Percentiles rank a stretch among this genome's conserved stretches.
Evolutionary conservation across 805 yeast genomes (phyloP).

Genomic region (Kodamaea kaohsiungensis): DNA sequence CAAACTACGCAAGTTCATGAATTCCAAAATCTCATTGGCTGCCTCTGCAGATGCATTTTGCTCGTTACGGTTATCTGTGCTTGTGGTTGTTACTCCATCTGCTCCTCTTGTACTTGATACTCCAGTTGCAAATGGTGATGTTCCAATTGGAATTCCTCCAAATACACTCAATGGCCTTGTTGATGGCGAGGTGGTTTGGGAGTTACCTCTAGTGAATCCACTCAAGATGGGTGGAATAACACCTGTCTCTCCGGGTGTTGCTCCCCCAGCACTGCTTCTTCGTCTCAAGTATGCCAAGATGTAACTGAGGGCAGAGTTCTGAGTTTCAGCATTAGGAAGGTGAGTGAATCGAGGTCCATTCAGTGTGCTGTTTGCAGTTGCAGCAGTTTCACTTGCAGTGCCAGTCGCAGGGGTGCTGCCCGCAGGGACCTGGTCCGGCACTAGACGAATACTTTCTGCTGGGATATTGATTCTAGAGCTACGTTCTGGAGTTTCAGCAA

Average conservation of each 20-base stretch:
- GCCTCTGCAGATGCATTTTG: constrained; percentile 2
- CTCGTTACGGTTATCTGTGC: constrained; percentile 7
- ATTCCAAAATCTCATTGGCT: constrained; percentile 22
- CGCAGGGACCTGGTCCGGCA: constrained; percentile 6
- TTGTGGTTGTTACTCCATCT: constrained; percentile 43
- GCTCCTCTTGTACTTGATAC: constrained; percentile 49
- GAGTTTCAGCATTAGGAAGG: constrained; percentile 7
- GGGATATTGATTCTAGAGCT: constrained; percentile 7
- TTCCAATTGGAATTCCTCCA: not conserved
- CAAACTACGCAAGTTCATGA: constrained; percentile 28
- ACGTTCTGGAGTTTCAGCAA: constrained; percentile 27
- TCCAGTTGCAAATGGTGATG: constrained; percentile 42
- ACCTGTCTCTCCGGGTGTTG: constrained; percentile 1
- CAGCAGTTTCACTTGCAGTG: constrained; percentile 11
- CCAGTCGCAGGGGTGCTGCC: not conserved
- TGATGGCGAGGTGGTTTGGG: not conserved
- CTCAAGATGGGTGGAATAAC: constrained; percentile 4
- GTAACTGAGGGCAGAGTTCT: constrained; percentile 17
- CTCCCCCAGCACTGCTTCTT: constrained; percentile 3
- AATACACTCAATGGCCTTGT: not conserved
- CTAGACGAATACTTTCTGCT: constrained; percentile 8
- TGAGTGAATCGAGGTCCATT: constrained; percentile 3
- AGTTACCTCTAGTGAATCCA: not conserved
- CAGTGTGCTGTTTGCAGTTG: not conserved
- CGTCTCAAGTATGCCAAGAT: constrained; percentile 22